phyloP scores from a whole-genome alignment of 1,139 yeast genomes.

The Yamadazyma friedrichii region DNA sequence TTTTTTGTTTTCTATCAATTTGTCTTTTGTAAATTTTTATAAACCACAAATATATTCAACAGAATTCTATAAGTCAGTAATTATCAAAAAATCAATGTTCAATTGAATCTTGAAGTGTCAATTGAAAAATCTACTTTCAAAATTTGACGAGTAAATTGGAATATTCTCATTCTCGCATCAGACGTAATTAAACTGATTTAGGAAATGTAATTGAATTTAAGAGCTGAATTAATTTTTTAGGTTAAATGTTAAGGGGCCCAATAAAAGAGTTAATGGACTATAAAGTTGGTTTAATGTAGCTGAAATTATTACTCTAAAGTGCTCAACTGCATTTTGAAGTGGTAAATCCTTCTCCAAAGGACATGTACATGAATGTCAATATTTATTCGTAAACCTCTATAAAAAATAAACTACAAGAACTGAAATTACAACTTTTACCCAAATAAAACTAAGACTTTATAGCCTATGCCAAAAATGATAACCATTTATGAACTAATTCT shows the following conservation, averaged over 20 bases:
- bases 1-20: constrained; percentile 1
- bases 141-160: constrained; percentile 1
- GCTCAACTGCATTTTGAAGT: too few species aligned
- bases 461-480: constrained; percentile 33
- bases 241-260: too few species aligned
- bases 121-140: constrained; percentile 1
- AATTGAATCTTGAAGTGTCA: not conserved
- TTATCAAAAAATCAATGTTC: not conserved
- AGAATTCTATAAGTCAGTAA: not conserved
- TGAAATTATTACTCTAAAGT: too few species aligned
- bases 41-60: not conserved
- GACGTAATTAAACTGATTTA: constrained; percentile 13
- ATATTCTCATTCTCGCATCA: constrained; percentile 8
- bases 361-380: too few species aligned
- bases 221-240: too few species aligned
- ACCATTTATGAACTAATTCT: constrained; percentile 35
- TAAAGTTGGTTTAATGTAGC: too few species aligned
- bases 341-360: too few species aligned
- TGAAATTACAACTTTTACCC: too few species aligned
- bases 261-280: too few species aligned
- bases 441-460: not conserved
- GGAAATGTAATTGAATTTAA: constrained; percentile 14
- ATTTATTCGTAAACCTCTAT: not conserved
- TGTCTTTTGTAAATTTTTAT: not conserved
- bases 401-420: not conserved